Conservation (phyloP, 1,284 basidiomycete species). For the Spongiforma sp. region DNA sequence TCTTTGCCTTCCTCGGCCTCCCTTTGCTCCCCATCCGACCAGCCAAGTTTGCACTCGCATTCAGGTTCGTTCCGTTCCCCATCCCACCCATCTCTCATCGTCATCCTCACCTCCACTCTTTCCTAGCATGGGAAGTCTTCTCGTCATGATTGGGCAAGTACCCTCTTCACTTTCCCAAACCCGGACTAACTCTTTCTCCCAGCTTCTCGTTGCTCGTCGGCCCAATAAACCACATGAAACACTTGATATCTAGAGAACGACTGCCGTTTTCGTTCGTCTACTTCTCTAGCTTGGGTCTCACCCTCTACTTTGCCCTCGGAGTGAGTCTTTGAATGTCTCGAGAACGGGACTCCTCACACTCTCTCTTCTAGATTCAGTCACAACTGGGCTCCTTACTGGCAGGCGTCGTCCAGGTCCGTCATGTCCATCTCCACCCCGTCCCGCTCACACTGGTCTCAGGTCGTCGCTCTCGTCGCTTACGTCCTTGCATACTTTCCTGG, state of each 20-base stretch:
- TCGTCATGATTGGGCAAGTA: slow-evolving; percentile 85
- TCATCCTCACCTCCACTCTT: neutral
- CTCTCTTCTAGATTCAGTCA: slow-evolving; percentile 63
- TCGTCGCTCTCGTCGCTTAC: slow-evolving; percentile 84
- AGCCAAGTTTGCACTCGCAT: slow-evolving; percentile 88
- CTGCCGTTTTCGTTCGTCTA: slow-evolving; percentile 90
- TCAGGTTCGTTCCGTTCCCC: slow-evolving; percentile 59
- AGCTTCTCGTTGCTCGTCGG: slow-evolving; percentile 89
- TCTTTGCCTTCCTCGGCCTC: slow-evolving; percentile 91
- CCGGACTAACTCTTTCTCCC: neutral
- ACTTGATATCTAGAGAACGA: slow-evolving; percentile 84
- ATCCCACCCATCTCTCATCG: too few relatives aligned
- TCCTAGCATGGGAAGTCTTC: slow-evolving; percentile 70
- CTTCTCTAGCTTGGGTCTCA: slow-evolving; percentile 79
- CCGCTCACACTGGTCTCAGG: slow-evolving; percentile 42
- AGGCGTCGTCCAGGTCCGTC: slow-evolving; percentile 73
- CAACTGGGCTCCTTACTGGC: slow-evolving; percentile 85
- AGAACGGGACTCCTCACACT: neutral
- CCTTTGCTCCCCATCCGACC: slow-evolving; percentile 86
- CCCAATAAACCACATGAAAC: slow-evolving; percentile 88
- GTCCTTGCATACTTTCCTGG: slow-evolving; percentile 93
- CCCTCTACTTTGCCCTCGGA: slow-evolving; percentile 88
- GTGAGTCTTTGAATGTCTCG: slow-evolving; percentile 45
- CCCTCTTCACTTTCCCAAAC: neutral
- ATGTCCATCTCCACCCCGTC: neutral